phyloP scores from a whole-genome alignment of 768 basidiomycete species.

The Boletus coccyginus region DNA sequence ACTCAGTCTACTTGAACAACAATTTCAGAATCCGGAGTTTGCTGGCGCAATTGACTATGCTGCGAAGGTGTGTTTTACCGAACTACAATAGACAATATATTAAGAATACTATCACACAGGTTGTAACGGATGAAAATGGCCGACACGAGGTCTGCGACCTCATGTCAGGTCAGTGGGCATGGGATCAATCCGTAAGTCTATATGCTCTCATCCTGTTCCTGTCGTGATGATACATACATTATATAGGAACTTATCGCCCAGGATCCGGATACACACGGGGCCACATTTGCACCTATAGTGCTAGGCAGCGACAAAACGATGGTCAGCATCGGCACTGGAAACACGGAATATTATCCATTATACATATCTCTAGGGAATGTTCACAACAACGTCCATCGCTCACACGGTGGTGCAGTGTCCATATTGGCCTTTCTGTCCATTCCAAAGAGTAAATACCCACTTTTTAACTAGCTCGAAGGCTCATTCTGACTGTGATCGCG shows the following conservation, averaged over 20 bases:
- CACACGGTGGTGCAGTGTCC: conserved; percentile 3
- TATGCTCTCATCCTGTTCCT: too few relatives aligned
- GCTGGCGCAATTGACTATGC: not conserved
- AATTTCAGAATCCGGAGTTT: not conserved
- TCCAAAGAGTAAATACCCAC: conserved; percentile 19
- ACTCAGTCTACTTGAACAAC: not conserved
- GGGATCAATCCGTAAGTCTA: not conserved
- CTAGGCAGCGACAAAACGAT: conserved; percentile 20
- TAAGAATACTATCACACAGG: too few relatives aligned
- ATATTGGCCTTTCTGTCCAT: conserved; percentile 27
- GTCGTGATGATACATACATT: too few relatives aligned
- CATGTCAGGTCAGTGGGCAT: not conserved
- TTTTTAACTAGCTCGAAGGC: too few relatives aligned
- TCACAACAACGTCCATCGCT: conserved; percentile 6
- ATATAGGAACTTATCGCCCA: conserved; percentile 22
- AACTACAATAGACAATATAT: too few relatives aligned
- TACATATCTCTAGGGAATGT: conserved; percentile 18
- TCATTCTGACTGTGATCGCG: too few relatives aligned
- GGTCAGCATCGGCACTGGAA: conserved; percentile 10
- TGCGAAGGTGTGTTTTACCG: not conserved
- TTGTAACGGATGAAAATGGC: not conserved
- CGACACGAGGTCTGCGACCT: too few relatives aligned
- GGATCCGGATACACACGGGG: conserved; percentile 13
- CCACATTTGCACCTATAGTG: conserved; percentile 13
- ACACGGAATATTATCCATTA: conserved; percentile 15